Evolutionary conservation across 805 yeast genomes (phyloP).

Genomic region (Wickerhamiella azyma): DNA sequence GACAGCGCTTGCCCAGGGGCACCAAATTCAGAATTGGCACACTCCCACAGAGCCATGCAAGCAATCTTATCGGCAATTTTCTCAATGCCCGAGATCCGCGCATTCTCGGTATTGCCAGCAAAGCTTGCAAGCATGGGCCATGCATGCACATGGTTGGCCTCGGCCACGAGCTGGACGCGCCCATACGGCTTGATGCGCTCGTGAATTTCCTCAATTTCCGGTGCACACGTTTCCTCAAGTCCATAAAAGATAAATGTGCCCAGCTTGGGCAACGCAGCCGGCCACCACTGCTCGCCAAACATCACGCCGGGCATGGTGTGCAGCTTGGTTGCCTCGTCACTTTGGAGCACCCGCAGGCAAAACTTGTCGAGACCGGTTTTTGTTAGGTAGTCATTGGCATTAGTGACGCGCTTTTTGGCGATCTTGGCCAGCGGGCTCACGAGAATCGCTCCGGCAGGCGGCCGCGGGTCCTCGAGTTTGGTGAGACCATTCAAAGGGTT

Average conservation of each 20-base stretch:
- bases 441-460: conserved; percentile 26
- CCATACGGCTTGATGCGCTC: conserved; percentile 21
- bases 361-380: conserved; percentile 5
- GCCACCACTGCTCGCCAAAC: conserved; percentile 28
- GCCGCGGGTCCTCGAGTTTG: conserved; percentile 5
- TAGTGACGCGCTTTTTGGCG: conserved; percentile 8
- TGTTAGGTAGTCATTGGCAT: conserved; percentile 12
- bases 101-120: conserved; percentile 32
- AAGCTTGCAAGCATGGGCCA: conserved; percentile 36
- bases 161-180: conserved; percentile 26
- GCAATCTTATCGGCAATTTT: conserved; percentile 30
- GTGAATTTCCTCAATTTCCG: conserved; percentile 28
- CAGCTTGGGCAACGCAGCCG: conserved; percentile 28
- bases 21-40: too few relatives aligned
- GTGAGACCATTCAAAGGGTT: conserved; percentile 20
- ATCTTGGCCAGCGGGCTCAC: conserved; percentile 24
- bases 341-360: background rate
- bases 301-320: conserved; percentile 13
- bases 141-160: conserved; percentile 30
- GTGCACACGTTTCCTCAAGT: conserved; percentile 29
- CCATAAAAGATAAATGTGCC: conserved; percentile 36
- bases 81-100: conserved; percentile 32
- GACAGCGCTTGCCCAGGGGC: too few relatives aligned
- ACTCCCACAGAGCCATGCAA: conserved; percentile 32
- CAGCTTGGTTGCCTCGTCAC: conserved; percentile 11